Base-by-base conservation (phyloP, 768 basidiomycete genomes). In the Boletus edulis region DNA sequence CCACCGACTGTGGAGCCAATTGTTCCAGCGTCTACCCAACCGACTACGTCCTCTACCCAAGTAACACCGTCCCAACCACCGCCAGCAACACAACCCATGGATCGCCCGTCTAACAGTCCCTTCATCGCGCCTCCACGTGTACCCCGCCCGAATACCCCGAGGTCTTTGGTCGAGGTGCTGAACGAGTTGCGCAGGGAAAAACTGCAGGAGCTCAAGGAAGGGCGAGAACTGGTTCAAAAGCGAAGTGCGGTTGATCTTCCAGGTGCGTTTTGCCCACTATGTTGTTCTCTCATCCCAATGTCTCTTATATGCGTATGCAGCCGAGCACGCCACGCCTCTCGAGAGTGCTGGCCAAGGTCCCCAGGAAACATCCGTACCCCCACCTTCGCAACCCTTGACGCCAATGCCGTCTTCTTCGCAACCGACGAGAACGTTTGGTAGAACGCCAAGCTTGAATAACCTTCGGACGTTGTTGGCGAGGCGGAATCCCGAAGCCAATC, bases 91-190 rank as follows among this genome's bases (percentile, higher is more conserved):
- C 61, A 54, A 35, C 29, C 58, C 17, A 31, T 46, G 0, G 3
- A 37, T 13, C 41, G 42, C 13, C 29, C 59, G 4, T 32, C 60
- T 9, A 50, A 52, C 12, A 63, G 41, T 1, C 62, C 55, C 13
- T 24, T 60, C 31, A 66, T 68, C 35, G 57, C 55, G 12, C 67
- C 67, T 13, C 67, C 69, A 5, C 67, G 64, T 31, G 8, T 62
- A 1, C 67, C 64, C 14, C 49, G 48, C 1, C 48, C 57, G 12
- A 32, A 32, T 12, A 29, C 57, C 31, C 57, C 60, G 3, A 52
- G 62, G 56, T 55, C 67, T 0, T 46, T 69, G 14, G 54, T 54
- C 5, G 67, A 71, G 1, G 49, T 24, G 18, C 55, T 69, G 24
- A 69, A 71, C 24, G 48, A 46, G 5, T 35, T 67, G n/a, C 61